Evolutionary conservation across 805 yeast genomes (phyloP).

Genomic region (Pichia nanzhaoensis): DNA sequence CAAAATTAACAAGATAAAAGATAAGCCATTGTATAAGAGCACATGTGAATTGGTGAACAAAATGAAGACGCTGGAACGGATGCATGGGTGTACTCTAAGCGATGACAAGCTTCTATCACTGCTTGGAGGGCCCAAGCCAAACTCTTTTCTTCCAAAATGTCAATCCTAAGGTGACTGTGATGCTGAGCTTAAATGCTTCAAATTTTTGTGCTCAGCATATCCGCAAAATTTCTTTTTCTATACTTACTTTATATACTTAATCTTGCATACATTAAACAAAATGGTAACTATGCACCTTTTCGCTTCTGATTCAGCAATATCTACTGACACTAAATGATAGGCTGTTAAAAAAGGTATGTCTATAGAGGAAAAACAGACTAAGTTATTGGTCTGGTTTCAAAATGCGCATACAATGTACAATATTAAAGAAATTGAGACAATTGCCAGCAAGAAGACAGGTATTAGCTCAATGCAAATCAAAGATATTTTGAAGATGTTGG

Average conservation of each 20-base stretch:
- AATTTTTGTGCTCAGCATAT: background rate
- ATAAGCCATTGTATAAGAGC: constrained; percentile 6
- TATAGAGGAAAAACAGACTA: constrained; percentile 35
- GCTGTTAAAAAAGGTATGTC: constrained; percentile 24
- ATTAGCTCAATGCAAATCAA: constrained; percentile 50
- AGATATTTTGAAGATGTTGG: constrained; percentile 38
- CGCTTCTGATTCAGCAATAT: too few relatives aligned
- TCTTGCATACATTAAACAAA: background rate
- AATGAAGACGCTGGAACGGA: constrained; percentile 7
- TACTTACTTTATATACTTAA: background rate
- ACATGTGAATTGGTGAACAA: constrained; percentile 7
- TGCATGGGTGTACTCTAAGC: background rate
- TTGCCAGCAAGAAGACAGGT: constrained; percentile 40
- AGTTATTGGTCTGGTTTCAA: constrained; percentile 35
- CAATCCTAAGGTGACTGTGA: background rate
- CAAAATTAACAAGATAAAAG: constrained; percentile 14
- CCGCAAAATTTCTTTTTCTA: background rate
- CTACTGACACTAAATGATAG: constrained; percentile 12
- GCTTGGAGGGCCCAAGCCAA: constrained; percentile 15
- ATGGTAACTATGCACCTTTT: background rate
- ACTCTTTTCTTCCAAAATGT: constrained; percentile 5
- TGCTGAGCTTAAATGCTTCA: background rate
- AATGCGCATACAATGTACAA: constrained; percentile 36
- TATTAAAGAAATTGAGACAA: constrained; percentile 45
- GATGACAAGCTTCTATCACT: constrained; percentile 8